phyloP scores from a whole-genome alignment of 768 basidiomycete species.

The Daedalea quercina region DNA sequence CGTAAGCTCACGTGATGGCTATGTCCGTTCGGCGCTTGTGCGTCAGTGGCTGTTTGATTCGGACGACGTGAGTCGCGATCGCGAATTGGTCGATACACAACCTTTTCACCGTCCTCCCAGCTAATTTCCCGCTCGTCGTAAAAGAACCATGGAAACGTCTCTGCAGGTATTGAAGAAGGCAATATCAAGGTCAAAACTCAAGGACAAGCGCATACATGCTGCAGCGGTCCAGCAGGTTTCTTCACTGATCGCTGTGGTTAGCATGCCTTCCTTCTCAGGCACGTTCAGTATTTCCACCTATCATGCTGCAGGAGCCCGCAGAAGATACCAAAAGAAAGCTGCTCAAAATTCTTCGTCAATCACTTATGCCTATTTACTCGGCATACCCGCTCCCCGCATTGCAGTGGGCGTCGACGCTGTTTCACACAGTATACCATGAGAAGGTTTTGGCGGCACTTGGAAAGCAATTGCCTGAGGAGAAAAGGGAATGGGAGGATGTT shows the following conservation, averaged over 20 bases:
- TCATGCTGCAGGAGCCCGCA: slow-evolving; percentile 31
- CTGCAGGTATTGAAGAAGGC: neutral
- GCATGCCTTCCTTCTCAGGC: too few relatives aligned
- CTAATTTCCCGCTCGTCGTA: too few relatives aligned
- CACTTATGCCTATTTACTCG: slow-evolving; percentile 39
- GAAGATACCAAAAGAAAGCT: slow-evolving; percentile 32
- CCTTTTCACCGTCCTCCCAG: too few relatives aligned
- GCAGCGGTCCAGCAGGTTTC: slow-evolving; percentile 34
- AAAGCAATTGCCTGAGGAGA: slow-evolving; percentile 15
- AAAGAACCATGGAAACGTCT: neutral
- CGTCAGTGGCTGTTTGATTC: too few relatives aligned
- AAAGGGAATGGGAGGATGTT: slow-evolving; percentile 37
- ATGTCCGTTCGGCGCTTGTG: too few relatives aligned
- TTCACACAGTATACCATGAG: slow-evolving; percentile 31
- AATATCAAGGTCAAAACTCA: neutral
- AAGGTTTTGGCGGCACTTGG: slow-evolving; percentile 26
- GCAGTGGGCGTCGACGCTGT: slow-evolving; percentile 33
- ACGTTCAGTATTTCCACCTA: too few relatives aligned
- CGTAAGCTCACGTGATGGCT: too few relatives aligned
- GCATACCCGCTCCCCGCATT: slow-evolving; percentile 32
- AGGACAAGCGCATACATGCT: slow-evolving; percentile 22
- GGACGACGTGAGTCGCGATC: too few relatives aligned
- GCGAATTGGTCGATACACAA: too few relatives aligned
- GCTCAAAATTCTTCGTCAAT: slow-evolving; percentile 32
- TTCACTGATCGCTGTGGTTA: slow-evolving; percentile 35